Base-by-base conservation (phyloP, 169 alveolate genomes). In the Plasmodium knowlesi region DNA sequence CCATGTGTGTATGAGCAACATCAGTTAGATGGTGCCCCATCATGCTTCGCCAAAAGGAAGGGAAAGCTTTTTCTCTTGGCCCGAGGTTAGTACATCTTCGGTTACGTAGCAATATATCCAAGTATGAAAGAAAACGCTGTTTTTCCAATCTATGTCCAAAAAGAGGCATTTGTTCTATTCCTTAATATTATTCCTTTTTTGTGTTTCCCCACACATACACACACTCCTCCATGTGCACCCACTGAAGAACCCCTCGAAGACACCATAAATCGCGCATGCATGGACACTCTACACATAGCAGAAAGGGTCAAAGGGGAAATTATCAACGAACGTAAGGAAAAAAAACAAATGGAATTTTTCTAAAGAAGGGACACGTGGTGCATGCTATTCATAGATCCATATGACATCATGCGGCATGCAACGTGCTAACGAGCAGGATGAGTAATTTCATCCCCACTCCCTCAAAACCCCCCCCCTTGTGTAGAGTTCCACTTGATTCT, bases 241-340 rank as follows among this genome's bases (percentile, higher is more conserved):
- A 5, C 43, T 74, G 71, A 88, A 88, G 88, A 54, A 25, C 88
- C 88, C 34, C 81, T 25, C 32, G 89, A 39, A 54, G 34, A 37
- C 46, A 61, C 46, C 28, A 16, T 41, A 14, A 71, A 39, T 8
- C 57, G 41, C 50, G 28, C 41, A 3, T 61, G 46, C 71, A 25
- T 39, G 72, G 94, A 88, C 39, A 39, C 5, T 6, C 57, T 88
- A n/a, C 41, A 76, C 46, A 34, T 88, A 1, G 89, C 94, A 14
- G 94, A 88, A 22, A 71, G 82, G 9, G 72, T 79, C 43, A 88
- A 88, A 79, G 32, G 30, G 30, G 41, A 88, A 32, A 57, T 88
- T 79, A 88, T 88, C 3, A 41, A 25, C 34, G 83, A 88, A 50
- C 89, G 94, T 88, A 88, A 76, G 16, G 70, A 25, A 83, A 41